Evolutionary conservation across 441 rosid species (phyloP), one percentile per base, ranked within the genome.

Genomic region (Corymbia calophylla): DNA sequence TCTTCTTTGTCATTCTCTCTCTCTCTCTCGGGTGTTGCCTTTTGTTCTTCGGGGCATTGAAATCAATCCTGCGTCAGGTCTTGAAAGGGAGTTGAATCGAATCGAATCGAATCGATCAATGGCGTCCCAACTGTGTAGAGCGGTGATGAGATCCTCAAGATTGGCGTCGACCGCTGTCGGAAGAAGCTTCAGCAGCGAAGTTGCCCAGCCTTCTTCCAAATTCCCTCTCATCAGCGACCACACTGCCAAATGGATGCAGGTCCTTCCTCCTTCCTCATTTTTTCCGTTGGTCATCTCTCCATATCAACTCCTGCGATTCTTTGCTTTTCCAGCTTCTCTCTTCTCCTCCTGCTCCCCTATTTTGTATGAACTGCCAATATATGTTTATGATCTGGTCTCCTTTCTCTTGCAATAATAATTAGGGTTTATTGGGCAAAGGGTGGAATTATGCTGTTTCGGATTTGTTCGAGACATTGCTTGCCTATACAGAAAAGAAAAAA

Each of bases 221-320:
- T 51, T 56, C 48, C 54, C 90, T 31, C 85, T 68, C 86, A 54
- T 89, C 73, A 92, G 97, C 93, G 93, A 93, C 23, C 99, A 98
- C 91, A 98, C 99, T 58, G 97, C 99, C 89, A 98, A 97, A 95
- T 98, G 99, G 99, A 98, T 98, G 99, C 99, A 98, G 99, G 99
- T 97, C 39, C 15, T 9, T 32, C 60, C 51, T 27, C 11, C 55
- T 21, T n/a, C 44, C 68, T 48, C 27, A 29, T 80, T 87, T 80
- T 87, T 44, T 8, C 55, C 25, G 7, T 32, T 48, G 70, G 44
- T 90, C 47, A 32, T 54, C 13, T 25, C 58, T 77, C 35, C 27
- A 56, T 16, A 68, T 64, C 54, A 19, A 9, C 3, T 23, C 49
- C 53, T 35, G 87, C 25, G 35, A 73, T 89, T 54, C 87, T 15